These are phyloP conservation scores for Paspalum vaginatum DNA, from an alignment of 176 grass and related monocot species.

Conservation along the genomic window DNA sequence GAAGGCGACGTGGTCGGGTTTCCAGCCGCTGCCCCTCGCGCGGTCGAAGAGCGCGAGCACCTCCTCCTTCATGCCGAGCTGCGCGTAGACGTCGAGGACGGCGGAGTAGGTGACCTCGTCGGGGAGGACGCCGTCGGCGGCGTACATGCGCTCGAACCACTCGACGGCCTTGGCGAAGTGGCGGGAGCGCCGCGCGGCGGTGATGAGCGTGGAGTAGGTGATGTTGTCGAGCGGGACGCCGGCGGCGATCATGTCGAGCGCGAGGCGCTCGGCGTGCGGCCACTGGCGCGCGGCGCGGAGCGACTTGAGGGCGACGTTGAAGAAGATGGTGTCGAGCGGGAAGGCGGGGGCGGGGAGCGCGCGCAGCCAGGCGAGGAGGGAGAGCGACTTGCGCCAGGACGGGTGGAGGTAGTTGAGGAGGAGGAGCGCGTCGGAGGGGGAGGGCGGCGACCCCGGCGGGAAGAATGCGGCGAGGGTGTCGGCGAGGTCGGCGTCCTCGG, in stretches of 20 bases:
- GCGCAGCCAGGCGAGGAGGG: conserved; percentile 64
- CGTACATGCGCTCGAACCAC: conserved; percentile 92
- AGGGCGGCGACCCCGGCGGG: conserved; percentile 40
- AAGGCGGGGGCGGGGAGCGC: conserved; percentile 30
- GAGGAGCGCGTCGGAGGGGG: conserved; percentile 63
- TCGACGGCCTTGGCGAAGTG: conserved; percentile 69
- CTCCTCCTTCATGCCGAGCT: conserved; percentile 71
- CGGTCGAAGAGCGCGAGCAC: conserved; percentile 79
- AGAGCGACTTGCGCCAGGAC: conserved; percentile 62
- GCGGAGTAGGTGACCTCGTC: conserved; percentile 93
- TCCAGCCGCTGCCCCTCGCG: conserved; percentile 71
- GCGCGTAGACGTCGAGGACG: conserved; percentile 75
- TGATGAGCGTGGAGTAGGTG: conserved; percentile 93
- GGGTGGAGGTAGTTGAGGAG: conserved; percentile 78
- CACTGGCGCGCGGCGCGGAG: conserved; percentile 67
- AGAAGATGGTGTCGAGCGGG: conserved; percentile 70
- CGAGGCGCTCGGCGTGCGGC: conserved; percentile 62
- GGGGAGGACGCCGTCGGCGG: conserved; percentile 58
- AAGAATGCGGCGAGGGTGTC: conserved; percentile 50
- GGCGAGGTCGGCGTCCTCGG: conserved; percentile 54
- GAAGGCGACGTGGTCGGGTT: conserved; percentile 81
- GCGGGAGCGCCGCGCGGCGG: conserved; percentile 68
- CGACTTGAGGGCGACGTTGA: conserved; percentile 86
- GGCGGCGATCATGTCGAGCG: conserved; percentile 63
- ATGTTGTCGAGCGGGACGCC: conserved; percentile 80